phyloP scores from a whole-genome alignment of 345 rosid species.

The Boechera divaricarpa region DNA sequence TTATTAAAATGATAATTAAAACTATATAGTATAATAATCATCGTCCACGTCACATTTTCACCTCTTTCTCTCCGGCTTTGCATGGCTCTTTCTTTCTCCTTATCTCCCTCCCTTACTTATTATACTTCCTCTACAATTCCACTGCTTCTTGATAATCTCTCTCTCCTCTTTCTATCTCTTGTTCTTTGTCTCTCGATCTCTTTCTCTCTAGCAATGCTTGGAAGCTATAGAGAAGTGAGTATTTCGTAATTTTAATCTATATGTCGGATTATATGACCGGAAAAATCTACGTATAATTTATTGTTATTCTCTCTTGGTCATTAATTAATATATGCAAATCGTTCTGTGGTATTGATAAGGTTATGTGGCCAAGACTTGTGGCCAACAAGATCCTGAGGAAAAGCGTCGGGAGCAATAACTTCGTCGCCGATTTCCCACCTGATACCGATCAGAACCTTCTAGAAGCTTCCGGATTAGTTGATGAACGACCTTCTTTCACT shows the following conservation, averaged over 20 bases:
- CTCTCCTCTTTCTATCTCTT: neutral
- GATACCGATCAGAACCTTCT: conserved; percentile 41
- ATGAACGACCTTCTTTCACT: conserved; percentile 38
- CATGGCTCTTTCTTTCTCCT: conserved; percentile 54
- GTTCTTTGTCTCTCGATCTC: neutral
- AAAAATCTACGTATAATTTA: neutral
- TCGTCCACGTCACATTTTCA: conserved; percentile 51
- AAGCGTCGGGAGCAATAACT: conserved; percentile 71
- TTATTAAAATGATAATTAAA: conserved; percentile 8
- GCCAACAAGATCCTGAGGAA: conserved; percentile 70
- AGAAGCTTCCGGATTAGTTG: conserved; percentile 43
- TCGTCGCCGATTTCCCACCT: conserved; percentile 74
- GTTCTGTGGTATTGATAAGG: conserved; percentile 40
- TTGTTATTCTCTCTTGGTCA: neutral
- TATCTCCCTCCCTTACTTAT: conserved; percentile 41
- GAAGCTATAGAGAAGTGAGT: conserved; percentile 56
- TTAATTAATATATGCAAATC: conserved; percentile 8
- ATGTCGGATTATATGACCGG: neutral
- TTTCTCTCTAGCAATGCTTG: conserved; percentile 45
- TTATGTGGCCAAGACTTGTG: conserved; percentile 83
- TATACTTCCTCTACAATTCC: conserved; percentile 25
- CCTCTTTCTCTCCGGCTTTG: conserved; percentile 55
- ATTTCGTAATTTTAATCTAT: neutral
- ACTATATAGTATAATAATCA: conserved; percentile 30
- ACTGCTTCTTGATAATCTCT: conserved; percentile 6